Conservation (phyloP, 371 early-diverging fungal genomes). For the Dichotomocladium elegans region DNA sequence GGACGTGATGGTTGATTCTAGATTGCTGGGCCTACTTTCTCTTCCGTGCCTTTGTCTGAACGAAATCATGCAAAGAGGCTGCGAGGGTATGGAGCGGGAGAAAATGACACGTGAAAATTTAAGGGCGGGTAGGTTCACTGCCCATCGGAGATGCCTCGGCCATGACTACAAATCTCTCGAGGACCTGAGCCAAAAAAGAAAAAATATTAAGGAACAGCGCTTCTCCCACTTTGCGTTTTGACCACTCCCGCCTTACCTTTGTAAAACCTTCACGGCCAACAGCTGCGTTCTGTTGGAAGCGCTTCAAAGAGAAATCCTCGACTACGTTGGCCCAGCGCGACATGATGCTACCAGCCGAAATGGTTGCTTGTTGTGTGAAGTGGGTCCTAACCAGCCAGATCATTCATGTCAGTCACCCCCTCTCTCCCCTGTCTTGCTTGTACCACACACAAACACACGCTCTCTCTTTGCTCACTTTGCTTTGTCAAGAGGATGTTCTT, state of each 20-base stretch:
- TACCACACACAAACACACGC: not conserved
- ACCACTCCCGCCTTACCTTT: conserved; percentile 36
- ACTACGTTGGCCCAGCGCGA: conserved; percentile 72
- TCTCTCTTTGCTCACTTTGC: conserved; percentile 24
- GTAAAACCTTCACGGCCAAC: conserved; percentile 71
- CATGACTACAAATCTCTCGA: conserved; percentile 53
- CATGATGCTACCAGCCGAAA: conserved; percentile 75
- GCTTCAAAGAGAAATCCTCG: conserved; percentile 83
- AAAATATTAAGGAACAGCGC: not conserved
- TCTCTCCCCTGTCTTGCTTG: too few species aligned
- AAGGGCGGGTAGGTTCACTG: not conserved
- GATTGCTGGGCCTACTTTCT: not conserved
- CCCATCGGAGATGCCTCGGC: conserved; percentile 25
- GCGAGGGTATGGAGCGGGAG: not conserved
- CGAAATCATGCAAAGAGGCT: not conserved
- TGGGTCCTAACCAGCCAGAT: conserved; percentile 43
- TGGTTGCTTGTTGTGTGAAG: conserved; percentile 78
- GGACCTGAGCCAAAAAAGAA: conserved; percentile 2
- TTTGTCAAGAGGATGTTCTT: conserved; percentile 45
- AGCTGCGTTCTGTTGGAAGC: conserved; percentile 87
- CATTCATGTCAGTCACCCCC: not conserved
- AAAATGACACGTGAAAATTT: conserved; percentile 8
- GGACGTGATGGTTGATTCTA: too few species aligned
- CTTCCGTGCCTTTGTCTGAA: not conserved
- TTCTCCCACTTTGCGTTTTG: too few species aligned